A percentile compares a stretch with the other conserved stretches of the same genome.
Evolutionary conservation across 1,139 yeast genomes (phyloP).

Genomic region (Yamadazyma sp.): DNA sequence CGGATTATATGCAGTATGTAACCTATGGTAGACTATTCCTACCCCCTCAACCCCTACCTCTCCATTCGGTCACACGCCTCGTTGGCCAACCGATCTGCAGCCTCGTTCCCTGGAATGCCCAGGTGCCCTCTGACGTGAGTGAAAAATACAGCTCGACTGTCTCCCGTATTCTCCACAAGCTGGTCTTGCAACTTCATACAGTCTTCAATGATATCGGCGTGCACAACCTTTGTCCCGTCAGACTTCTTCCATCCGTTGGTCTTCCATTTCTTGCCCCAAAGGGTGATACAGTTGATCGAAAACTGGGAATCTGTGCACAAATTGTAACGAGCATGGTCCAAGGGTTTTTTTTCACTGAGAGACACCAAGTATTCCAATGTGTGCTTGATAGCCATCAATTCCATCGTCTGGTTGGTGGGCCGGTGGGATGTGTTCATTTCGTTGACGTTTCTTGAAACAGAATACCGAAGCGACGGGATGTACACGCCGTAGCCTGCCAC

Average conservation of each 20-base stretch:
- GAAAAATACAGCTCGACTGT: slow-evolving; percentile 33
- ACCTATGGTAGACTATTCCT: no score
- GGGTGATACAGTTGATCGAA: slow-evolving; percentile 45
- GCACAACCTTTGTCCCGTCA: slow-evolving; percentile 47
- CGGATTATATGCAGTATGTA: no score
- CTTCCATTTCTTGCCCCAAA: slow-evolving; percentile 57
- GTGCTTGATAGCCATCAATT: slow-evolving; percentile 61
- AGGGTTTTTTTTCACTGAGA: background rate
- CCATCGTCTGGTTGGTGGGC: slow-evolving; percentile 84
- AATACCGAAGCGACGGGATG: slow-evolving; percentile 41
- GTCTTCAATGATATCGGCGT: slow-evolving; percentile 46
- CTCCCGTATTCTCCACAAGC: slow-evolving; percentile 24
- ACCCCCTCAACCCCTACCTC: background rate
- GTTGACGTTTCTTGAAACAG: slow-evolving; percentile 41
- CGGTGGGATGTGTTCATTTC: background rate
- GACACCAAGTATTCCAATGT: slow-evolving; percentile 42
- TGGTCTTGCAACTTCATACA: slow-evolving; percentile 17
- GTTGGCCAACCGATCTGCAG: slow-evolving; percentile 76
- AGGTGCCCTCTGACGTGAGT: slow-evolving; percentile 73
- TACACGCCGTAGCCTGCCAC: slow-evolving; percentile 66
- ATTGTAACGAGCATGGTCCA: slow-evolving; percentile 4
- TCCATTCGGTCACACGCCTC: slow-evolving; percentile 48
- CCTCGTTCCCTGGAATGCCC: slow-evolving; percentile 69
- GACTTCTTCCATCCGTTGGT: slow-evolving; percentile 52
- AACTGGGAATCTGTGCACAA: slow-evolving; percentile 62